Percentiles rank a stretch among this genome's conserved stretches.
Conservation (phyloP, 1,284 basidiomycete genomes). For the Stereum hirsutum region DNA sequence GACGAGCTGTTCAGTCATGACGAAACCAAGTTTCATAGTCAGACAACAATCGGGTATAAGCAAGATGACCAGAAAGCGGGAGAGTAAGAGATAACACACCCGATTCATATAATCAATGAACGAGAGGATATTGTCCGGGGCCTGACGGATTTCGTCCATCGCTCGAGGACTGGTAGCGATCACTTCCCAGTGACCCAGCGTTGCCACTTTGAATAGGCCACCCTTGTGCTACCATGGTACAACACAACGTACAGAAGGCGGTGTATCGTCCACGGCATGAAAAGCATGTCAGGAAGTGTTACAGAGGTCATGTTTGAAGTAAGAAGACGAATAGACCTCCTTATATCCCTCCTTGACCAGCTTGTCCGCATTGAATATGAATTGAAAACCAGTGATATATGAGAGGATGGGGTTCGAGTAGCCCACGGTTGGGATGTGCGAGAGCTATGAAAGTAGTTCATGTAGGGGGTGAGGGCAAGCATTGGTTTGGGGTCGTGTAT, state of each 20-base stretch:
- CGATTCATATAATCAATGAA: slow-evolving; percentile 94
- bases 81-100: too few species aligned
- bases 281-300: too few species aligned
- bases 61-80: too few species aligned
- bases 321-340: slow-evolving; percentile 11
- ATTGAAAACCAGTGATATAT: slow-evolving; percentile 13
- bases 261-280: too few species aligned
- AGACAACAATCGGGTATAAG: too few species aligned
- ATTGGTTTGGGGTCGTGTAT: too few species aligned
- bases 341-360: slow-evolving; percentile 21
- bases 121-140: slow-evolving; percentile 29
- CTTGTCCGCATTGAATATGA: slow-evolving; percentile 10
- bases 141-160: slow-evolving; percentile 25
- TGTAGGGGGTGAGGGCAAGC: too few species aligned
- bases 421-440: slow-evolving; percentile 8
- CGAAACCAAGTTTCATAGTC: too few species aligned
- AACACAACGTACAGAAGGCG: neutral
- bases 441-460: slow-evolving; percentile 2
- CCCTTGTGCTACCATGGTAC: slow-evolving; percentile 17
- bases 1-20: too few species aligned
- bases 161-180: slow-evolving; percentile 20
- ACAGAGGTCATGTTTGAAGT: neutral
- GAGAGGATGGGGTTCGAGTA: slow-evolving; percentile 11
- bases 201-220: slow-evolving; percentile 25
- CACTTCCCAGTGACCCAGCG: slow-evolving; percentile 21